Evolutionary conservation across 495 filamentous ascomycete species (phyloP), one percentile per base, ranked within the genome.

Genomic region (Bryoglossum gracile): DNA sequence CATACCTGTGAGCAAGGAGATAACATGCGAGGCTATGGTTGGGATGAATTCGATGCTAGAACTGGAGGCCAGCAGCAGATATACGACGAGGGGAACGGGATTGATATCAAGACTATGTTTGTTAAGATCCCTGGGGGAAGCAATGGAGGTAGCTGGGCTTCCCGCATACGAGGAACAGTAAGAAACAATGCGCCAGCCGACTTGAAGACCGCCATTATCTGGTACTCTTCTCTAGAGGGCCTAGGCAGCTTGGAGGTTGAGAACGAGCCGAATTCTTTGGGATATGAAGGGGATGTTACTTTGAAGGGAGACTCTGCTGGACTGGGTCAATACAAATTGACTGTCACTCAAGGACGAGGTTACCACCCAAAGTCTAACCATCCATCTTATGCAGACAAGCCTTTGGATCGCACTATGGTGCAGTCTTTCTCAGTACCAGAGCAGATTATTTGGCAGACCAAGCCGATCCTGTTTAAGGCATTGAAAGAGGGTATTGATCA

Each of bases 1-100:
- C 86, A 97, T 64, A 94, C 94, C 0, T 98, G 92, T 66, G 92
- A 97, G 62, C 92, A 98, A 64, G 75, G 90, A 62, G 88, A 95
- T 61, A 85, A 83, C 49, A 95, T 98, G 84, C 81, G 81, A 34
- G 89, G 92, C 28, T 98, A 98, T 62, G 92, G 91, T 50, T 98
- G 92, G 92, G 91, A 97, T 54, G 78, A 92, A 58, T 98, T 94
- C 67, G 92, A 97, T 64, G 80, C 87, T 17, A 75, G 92, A 40
- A 81, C 73, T 35, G 92, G 92, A 55, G 92, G 92, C 39, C 71
- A 82, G 18, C 86, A 98, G 70, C 86, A 84, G 16, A 90, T 98
- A 46, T 85, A 89, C 58, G 92, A 98, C 59, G 81, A 77, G 14
- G 83, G 79, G 24, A 98, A 98, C 65, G 76, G 73, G 46, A 72